Evolutionary conservation across 2,329 filamentous ascomycete species (phyloP).

Genomic region (Pseudogymnoascus sp.): DNA sequence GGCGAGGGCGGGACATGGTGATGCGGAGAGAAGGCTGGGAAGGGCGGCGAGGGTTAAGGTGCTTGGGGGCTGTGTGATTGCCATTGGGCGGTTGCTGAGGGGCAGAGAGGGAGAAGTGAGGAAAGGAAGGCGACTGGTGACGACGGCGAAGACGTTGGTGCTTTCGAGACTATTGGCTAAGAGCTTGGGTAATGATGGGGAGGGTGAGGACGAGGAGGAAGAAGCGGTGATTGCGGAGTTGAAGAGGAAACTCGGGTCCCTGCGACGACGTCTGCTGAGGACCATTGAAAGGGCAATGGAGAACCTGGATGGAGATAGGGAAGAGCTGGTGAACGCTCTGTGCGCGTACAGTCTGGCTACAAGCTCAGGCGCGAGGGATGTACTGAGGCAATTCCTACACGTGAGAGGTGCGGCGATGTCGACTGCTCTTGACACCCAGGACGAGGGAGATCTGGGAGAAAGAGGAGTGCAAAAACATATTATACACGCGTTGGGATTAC

Average conservation of each 20-base stretch:
- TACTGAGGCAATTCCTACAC: conserved; percentile 70
- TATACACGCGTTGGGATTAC: conserved; percentile 57
- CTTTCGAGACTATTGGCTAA: conserved; percentile 70
- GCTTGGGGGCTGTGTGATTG: conserved; percentile 46
- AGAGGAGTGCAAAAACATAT: conserved; percentile 44
- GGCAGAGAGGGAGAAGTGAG: conserved; percentile 19
- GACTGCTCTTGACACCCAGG: conserved; percentile 47
- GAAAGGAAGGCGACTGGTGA: conserved; percentile 38
- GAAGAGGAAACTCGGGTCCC: conserved; percentile 54
- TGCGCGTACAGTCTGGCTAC: conserved; percentile 78
- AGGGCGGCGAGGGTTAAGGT: conserved; percentile 42
- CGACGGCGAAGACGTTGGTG: conserved; percentile 67
- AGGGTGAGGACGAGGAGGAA: conserved; percentile 31
- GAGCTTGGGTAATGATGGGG: conserved; percentile 54
- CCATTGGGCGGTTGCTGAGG: conserved; percentile 45
- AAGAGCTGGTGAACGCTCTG: conserved; percentile 62
- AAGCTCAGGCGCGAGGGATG: conserved; percentile 72
- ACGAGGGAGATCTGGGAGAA: conserved; percentile 40
- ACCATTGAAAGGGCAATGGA: conserved; percentile 65
- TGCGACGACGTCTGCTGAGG: conserved; percentile 58
- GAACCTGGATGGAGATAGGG: conserved; percentile 46
- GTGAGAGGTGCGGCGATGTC: conserved; percentile 65
- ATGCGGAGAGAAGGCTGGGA: conserved; percentile 19
- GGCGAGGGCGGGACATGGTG: conserved; percentile 24
- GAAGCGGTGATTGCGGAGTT: conserved; percentile 47